A percentile compares a stretch with the other conserved stretches of the same genome.
phyloP scores from a whole-genome alignment of 1,139 yeast genomes.

The Pichia sp. region DNA sequence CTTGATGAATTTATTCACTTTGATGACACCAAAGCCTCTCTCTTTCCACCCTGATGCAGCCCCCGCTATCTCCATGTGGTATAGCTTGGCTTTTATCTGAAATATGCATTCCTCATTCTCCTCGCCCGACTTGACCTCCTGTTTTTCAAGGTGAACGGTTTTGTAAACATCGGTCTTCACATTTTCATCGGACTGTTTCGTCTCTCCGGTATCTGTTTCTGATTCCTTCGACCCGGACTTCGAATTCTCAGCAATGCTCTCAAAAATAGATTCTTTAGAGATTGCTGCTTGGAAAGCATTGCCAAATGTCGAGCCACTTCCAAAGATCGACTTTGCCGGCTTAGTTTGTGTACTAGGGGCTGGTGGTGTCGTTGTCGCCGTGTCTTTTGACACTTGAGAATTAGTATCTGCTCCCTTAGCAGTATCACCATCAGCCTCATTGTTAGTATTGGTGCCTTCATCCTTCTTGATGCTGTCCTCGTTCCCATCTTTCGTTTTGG shows the following conservation, averaged over 20 bases:
- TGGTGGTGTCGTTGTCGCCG: constrained; percentile 3
- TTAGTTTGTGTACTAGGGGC: constrained; percentile 1
- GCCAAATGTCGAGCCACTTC: constrained; percentile 52
- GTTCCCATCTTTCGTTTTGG: not conserved
- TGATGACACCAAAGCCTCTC: constrained; percentile 83
- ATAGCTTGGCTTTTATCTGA: constrained; percentile 70
- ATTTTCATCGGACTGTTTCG: not conserved
- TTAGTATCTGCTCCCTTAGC: not conserved
- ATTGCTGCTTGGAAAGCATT: constrained; percentile 48
- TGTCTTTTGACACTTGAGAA: constrained; percentile 3
- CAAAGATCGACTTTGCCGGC: constrained; percentile 35
- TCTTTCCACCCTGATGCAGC: constrained; percentile 88
- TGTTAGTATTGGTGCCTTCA: not conserved
- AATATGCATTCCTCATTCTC: constrained; percentile 72
- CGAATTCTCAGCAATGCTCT: constrained; percentile 26
- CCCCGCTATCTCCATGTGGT: constrained; percentile 60
- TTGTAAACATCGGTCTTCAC: constrained; percentile 29
- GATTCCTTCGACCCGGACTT: constrained; percentile 15
- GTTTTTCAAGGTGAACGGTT: constrained; percentile 46
- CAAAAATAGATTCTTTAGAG: constrained; percentile 50
- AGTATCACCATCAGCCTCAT: not conserved
- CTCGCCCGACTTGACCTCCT: constrained; percentile 76
- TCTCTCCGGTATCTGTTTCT: not conserved
- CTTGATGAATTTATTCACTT: constrained; percentile 53
- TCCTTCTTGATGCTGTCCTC: not conserved